Evolutionary conservation across 257 asterid species (phyloP), one percentile per base, ranked within the genome.

Genomic region (Nicotiana paniculata): DNA sequence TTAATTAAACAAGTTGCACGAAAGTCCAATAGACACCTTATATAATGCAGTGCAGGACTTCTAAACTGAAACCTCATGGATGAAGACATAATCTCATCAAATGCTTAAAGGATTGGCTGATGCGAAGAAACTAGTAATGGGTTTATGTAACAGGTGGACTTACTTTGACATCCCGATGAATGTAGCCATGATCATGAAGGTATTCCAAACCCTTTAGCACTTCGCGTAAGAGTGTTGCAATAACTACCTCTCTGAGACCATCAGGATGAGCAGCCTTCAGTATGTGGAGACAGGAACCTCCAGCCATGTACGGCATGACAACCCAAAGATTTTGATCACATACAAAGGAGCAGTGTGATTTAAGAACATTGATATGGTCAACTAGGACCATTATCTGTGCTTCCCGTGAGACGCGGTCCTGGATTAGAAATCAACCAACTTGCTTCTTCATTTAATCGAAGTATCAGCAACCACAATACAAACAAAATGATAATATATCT

Each of bases 121-220:
- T 28, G 24, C 4, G 13, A 70, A 51, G 62, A 75, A 75, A 51
- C 63, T 74, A 74, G 61, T 74, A 48, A 74, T 13, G 62, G 39
- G 13, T 74, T 53, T 75, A 24, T 51, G 79, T 51, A 15, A 26
- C 79, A 75, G 28, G 35, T 75, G 17, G 80, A 80, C 74, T 85
- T 79, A 91, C 97, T 93, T 93, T 93, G 77, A 93, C 97, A 65
- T 93, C 97, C 77, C 97, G 97, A 83, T 93, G 97, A 80, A 93
- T 92, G 84, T 93, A 93, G 77, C 97, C 97, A 77, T 91, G 97
- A 15, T 83, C 84, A 85, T 93, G 97, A 82, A 93, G 94, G 86
- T 92, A 93, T 57, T 87, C 97, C 88, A 93, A 89, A 81, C 94
- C 97, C 88, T 91, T 92, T 74, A 93, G 89, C 78, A 92, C 89